Evolutionary conservation across 305 asterid species (phyloP).

Genomic region (Fraxinus albicans): DNA sequence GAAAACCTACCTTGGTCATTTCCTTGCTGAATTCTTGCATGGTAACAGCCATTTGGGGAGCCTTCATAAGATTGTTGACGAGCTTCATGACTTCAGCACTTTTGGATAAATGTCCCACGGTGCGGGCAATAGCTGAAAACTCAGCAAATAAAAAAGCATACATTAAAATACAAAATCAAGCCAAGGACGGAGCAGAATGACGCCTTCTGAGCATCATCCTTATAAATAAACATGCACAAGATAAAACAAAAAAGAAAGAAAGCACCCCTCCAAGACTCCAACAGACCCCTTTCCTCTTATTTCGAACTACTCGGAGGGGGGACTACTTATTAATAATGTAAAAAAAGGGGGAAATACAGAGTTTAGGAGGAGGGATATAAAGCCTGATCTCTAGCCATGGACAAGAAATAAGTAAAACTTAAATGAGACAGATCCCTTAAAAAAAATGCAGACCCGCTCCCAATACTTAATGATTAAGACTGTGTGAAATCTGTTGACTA

Average conservation of each 20-base stretch:
- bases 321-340: neutral
- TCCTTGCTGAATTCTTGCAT: slow-evolving; percentile 94
- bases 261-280: neutral
- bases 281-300: neutral
- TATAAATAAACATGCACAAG: neutral
- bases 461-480: neutral
- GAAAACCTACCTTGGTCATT: slow-evolving; percentile 76
- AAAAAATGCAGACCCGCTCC: neutral
- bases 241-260: neutral
- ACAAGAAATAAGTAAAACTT: neutral
- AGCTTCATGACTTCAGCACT: slow-evolving; percentile 98
- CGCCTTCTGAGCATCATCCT: neutral
- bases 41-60: slow-evolving; percentile 83
- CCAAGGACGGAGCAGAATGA: neutral
- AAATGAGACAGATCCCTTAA: neutral
- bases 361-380: neutral
- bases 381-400: neutral
- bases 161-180: neutral
- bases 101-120: slow-evolving; percentile 91
- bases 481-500: neutral
- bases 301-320: neutral
- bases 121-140: slow-evolving; percentile 78
- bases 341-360: neutral
- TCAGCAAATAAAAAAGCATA: neutral
- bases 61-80: slow-evolving; percentile 95